phyloP scores from a whole-genome alignment of 306 rosid genomes.

The Vicia faba region DNA sequence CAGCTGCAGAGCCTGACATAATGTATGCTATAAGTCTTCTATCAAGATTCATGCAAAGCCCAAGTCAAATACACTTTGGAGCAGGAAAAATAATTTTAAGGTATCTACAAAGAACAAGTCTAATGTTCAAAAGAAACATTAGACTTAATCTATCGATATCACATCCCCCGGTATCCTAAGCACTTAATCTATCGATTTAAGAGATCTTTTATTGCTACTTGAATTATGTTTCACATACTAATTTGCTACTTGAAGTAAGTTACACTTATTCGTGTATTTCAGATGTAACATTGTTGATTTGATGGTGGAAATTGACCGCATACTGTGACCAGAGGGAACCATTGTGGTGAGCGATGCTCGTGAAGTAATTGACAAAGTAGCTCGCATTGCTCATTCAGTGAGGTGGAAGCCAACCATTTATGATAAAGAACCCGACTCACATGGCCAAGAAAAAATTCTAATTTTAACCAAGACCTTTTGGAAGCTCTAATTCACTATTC shows the following conservation, averaged over 20 bases:
- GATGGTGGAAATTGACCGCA: constrained; percentile 91
- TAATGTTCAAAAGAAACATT: too few species aligned
- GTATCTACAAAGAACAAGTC: too few species aligned
- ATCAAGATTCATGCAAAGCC: too few species aligned
- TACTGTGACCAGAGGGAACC: constrained; percentile 87
- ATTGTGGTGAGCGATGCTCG: constrained; percentile 74
- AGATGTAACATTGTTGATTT: constrained; percentile 90
- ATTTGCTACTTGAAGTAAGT: too few species aligned
- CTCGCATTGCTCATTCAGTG: constrained; percentile 59
- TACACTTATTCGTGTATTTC: background rate
- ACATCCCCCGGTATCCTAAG: constrained; percentile 1
- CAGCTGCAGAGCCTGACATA: too few species aligned
- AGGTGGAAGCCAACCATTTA: constrained; percentile 72
- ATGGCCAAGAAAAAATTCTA: constrained; percentile 69
- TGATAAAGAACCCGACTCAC: constrained; percentile 70
- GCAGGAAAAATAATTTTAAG: too few species aligned
- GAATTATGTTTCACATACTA: too few species aligned
- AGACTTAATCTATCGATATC: constrained; percentile 11
- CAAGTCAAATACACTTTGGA: too few species aligned
- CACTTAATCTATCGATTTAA: constrained; percentile 26
- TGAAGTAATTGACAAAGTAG: constrained; percentile 73
- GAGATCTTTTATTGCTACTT: background rate
- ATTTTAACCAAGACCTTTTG: constrained; percentile 75
- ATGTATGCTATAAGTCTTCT: too few species aligned
- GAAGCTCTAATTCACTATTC: constrained; percentile 52